phyloP scores from a whole-genome alignment of 768 basidiomycete genomes.

The Rhodotorula kratochvilovae region DNA sequence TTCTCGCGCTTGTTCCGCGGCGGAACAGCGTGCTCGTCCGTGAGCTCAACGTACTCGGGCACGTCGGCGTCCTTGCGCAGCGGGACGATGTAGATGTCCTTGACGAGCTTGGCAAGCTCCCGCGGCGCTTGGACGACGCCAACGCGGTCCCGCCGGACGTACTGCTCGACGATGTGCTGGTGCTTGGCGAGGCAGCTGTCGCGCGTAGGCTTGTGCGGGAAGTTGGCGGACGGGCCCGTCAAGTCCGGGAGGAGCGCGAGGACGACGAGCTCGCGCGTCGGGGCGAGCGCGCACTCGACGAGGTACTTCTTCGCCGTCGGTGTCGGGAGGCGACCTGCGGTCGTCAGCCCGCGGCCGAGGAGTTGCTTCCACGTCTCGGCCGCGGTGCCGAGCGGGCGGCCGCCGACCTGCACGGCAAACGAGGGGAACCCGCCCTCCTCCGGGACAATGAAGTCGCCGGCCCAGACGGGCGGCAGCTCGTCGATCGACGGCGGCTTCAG shows the following conservation, averaged over 20 bases:
- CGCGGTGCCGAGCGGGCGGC: conserved; percentile 57
- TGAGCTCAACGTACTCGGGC: conserved; percentile 77
- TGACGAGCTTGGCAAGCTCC: conserved; percentile 59
- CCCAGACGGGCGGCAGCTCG: conserved; percentile 34
- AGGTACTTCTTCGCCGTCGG: conserved; percentile 73
- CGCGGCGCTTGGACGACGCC: conserved; percentile 38
- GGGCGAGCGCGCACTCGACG: conserved; percentile 69
- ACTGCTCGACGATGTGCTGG: conserved; percentile 30
- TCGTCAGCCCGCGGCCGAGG: conserved; percentile 66
- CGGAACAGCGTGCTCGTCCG: conserved; percentile 70
- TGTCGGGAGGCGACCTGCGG: conserved; percentile 78
- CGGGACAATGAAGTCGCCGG: conserved; percentile 37
- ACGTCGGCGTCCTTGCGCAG: conserved; percentile 61
- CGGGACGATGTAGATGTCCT: conserved; percentile 82
- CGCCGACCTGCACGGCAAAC: conserved; percentile 70
- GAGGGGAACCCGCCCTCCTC: conserved; percentile 62
- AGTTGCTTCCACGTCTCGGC: conserved; percentile 69
- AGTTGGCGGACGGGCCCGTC: conserved; percentile 46
- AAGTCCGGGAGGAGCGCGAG: conserved; percentile 67
- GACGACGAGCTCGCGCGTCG: conserved; percentile 71
- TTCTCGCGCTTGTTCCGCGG: conserved; percentile 54
- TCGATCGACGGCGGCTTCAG: conserved; percentile 5
- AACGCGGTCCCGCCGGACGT: conserved; percentile 33
- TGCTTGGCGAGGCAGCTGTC: conserved; percentile 34
- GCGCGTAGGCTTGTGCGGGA: conserved; percentile 28